Evolutionary conservation across 2,329 filamentous ascomycete species (phyloP).

Genomic region (Rachicladosporium sp.): DNA sequence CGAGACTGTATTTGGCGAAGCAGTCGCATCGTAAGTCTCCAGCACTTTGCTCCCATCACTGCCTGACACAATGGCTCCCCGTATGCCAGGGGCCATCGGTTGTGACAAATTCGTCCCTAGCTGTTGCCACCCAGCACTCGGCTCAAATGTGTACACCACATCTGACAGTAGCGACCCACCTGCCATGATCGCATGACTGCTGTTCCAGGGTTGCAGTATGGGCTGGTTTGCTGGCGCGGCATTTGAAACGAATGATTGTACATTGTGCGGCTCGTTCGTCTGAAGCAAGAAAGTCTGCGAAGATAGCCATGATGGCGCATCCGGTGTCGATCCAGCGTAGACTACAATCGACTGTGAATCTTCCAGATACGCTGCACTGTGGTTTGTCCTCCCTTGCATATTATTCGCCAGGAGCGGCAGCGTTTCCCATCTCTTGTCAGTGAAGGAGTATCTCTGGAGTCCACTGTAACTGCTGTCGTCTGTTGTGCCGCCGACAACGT

Average conservation of each 20-base stretch:
- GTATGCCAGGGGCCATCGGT: conserved; percentile 17
- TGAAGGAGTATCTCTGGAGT: conserved; percentile 56
- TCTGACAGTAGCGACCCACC: conserved; percentile 58
- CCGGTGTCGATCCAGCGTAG: conserved; percentile 63
- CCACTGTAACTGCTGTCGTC: conserved; percentile 52
- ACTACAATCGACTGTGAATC: conserved; percentile 60
- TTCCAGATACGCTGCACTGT: conserved; percentile 64
- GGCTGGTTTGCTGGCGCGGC: conserved; percentile 56
- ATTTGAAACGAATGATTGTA: conserved; percentile 46
- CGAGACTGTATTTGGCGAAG: conserved; percentile 61
- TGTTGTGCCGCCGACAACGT: conserved; percentile 65
- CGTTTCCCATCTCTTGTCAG: conserved; percentile 45
- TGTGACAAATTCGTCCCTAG: conserved; percentile 52
- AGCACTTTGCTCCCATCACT: conserved; percentile 68
- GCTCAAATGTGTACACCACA: conserved; percentile 60
- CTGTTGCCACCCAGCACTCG: conserved; percentile 51
- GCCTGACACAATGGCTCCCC: conserved; percentile 52
- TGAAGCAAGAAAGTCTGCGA: conserved; percentile 65
- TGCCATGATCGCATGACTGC: conserved; percentile 57
- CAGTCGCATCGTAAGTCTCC: conserved; percentile 63
- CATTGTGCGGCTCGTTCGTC: conserved; percentile 50
- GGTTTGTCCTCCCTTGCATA: conserved; percentile 58
- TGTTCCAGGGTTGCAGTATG: conserved; percentile 62
- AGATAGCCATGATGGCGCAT: conserved; percentile 42
- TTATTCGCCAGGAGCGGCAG: conserved; percentile 39